Percentiles rank a stretch among this genome's conserved stretches.
Conservation (phyloP, 169 alveolate genomes). For the Cryptosporidium muris region DNA sequence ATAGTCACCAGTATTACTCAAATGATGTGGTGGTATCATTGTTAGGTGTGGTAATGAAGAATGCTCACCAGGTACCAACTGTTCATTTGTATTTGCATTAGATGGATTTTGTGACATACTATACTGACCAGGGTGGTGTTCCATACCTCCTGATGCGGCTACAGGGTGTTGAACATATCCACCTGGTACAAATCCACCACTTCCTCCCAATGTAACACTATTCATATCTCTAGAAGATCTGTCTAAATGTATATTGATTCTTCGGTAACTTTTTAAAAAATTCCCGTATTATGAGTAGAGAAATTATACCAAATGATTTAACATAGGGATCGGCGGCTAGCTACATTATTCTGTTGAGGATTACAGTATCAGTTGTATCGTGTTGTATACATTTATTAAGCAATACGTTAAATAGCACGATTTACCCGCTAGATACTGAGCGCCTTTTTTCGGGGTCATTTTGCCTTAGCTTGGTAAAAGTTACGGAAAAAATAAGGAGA, state of each 20-base stretch:
- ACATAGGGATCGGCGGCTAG: too few relatives aligned
- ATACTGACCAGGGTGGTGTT: constrained; percentile 60
- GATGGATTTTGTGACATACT: constrained; percentile 32
- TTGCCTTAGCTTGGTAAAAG: too few relatives aligned
- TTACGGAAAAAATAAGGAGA: too few relatives aligned
- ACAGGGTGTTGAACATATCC: constrained; percentile 69
- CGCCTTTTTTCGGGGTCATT: too few relatives aligned
- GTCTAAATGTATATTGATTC: not conserved
- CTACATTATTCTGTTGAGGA: too few relatives aligned
- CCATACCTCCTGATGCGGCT: constrained; percentile 54
- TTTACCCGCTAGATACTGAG: too few relatives aligned
- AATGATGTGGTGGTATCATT: constrained; percentile 53
- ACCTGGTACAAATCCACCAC: constrained; percentile 62
- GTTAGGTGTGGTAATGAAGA: constrained; percentile 54
- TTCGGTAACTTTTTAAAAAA: too few relatives aligned
- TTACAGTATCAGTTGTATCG: too few relatives aligned
- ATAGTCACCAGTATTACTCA: constrained; percentile 51
- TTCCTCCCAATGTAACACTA: constrained; percentile 38
- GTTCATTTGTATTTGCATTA: constrained; percentile 24
- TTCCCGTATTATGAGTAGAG: too few relatives aligned
- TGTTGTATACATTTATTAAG: too few relatives aligned
- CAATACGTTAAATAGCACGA: too few relatives aligned
- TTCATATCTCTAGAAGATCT: constrained; percentile 8
- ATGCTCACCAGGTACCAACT: constrained; percentile 56
- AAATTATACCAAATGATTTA: too few relatives aligned